Base-by-base conservation (phyloP, 805 yeast genomes). In the Saccharomycopsis synnaedendra region DNA sequence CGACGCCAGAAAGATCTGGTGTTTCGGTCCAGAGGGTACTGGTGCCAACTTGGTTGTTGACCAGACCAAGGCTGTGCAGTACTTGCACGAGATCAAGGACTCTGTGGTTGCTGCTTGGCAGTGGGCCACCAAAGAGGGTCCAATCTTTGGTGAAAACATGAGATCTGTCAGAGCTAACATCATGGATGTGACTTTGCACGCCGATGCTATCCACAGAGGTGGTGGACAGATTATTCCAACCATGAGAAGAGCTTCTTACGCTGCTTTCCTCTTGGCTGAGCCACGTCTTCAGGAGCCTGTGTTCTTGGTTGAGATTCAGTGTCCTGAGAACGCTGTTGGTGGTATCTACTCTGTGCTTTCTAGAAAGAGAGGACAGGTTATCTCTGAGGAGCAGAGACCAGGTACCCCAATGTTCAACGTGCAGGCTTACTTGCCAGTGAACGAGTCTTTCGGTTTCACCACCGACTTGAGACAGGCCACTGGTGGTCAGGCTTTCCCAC, bases 401-500 rank as follows among this genome's bases (percentile, higher is more conserved):
- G 98, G 98, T 84, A 90, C 98, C 64, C 97, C 98, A 75, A 81
- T 93, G 79, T 93, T 93, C 82, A 88, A 96, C 65, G 94, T 90
- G 74, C 93, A 90, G 87, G 98, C 98, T 65, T 85, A 88, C 95
- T 81, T 90, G 77, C 98, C 98, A 71, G 97, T 90, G 64, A 93
- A 90, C 78, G 98, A 93, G 81, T 90, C 98, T 52, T 90, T 93
- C 84, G 98, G 98, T 85, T 90, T 90, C 96, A 84, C 96, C 65
- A 93, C 94, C 79, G 96, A 89, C 68, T 84, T 90, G 69, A 87
- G 98, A 82, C 97, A 90, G 78, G 96, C 97, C 69, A 90, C 98
- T 68, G 97, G 96, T 85, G 98, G 98, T 75, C 98, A 90, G 82
- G 98, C 98, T 73, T 90, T 90, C 98, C 98, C 98, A 76, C 97